Conservation (phyloP, 176 grass and related monocot genomes). For the Ananas comosus region DNA sequence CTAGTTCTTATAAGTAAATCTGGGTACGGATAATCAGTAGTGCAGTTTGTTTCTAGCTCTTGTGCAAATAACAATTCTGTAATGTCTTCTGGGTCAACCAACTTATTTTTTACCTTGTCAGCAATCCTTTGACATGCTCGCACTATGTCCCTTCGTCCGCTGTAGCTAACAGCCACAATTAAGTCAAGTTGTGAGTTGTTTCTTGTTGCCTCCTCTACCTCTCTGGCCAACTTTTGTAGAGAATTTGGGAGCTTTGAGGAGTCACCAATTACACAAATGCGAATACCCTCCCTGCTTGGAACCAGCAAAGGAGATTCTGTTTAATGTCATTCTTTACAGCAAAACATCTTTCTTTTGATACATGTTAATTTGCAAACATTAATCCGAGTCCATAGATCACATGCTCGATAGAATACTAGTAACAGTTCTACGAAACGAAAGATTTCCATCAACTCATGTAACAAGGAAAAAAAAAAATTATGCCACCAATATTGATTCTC, state of each 20-base stretch:
- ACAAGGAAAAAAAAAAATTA: no score
- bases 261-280: slow-evolving; percentile 47
- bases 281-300: slow-evolving; percentile 34
- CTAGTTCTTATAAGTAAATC: slow-evolving; percentile 78
- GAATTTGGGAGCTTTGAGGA: slow-evolving; percentile 39
- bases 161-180: slow-evolving; percentile 52
- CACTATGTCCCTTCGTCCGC: slow-evolving; percentile 50
- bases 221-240: slow-evolving; percentile 33
- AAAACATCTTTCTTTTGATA: not conserved
- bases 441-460: no score
- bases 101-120: slow-evolving; percentile 29
- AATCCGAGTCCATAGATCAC: no score
- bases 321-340: not conserved
- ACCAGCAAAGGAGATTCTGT: not conserved
- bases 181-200: slow-evolving; percentile 37
- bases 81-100: slow-evolving; percentile 50
- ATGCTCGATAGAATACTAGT: no score
- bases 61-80: slow-evolving; percentile 35
- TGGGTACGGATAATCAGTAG: slow-evolving; percentile 23
- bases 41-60: slow-evolving; percentile 45
- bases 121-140: slow-evolving; percentile 45
- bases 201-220: slow-evolving; percentile 38
- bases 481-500: no score
- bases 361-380: no score
- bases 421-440: no score